Conservation (phyloP, 2,329 filamentous ascomycete genomes). For the Parascedosporium putredinis region DNA sequence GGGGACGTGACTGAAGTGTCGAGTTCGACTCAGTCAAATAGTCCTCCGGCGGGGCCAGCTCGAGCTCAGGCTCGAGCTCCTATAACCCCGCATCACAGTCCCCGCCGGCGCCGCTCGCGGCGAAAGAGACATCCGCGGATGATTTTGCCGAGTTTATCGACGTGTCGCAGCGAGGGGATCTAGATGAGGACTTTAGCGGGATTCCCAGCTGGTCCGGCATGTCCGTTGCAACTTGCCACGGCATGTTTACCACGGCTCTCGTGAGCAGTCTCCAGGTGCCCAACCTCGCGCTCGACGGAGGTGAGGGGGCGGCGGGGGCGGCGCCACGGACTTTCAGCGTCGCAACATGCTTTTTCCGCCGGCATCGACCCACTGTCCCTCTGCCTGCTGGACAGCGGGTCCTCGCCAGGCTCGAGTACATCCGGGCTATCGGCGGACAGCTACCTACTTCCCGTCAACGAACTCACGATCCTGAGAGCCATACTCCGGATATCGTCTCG, state of each 20-base stretch:
- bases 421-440: conserved; percentile 27
- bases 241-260: background rate
- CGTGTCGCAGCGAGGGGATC: too few species aligned
- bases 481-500: conserved; percentile 35
- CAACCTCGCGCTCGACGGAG: background rate
- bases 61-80: too few species aligned
- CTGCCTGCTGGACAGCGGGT: background rate
- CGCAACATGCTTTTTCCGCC: background rate
- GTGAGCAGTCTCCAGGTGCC: background rate
- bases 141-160: too few species aligned
- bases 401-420: conserved; percentile 13
- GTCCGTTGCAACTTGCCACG: background rate
- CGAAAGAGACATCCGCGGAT: background rate
- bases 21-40: background rate
- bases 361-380: conserved; percentile 3
- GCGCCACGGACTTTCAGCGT: background rate
- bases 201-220: background rate
- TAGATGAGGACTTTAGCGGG: background rate
- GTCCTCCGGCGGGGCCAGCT: background rate
- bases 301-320: background rate
- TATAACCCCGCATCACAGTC: too few species aligned
- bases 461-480: conserved; percentile 36
- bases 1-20: background rate
- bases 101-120: too few species aligned
- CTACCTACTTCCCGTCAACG: conserved; percentile 35